phyloP scores from a whole-genome alignment of 306 rosid species.

The Albizia julibrissin region DNA sequence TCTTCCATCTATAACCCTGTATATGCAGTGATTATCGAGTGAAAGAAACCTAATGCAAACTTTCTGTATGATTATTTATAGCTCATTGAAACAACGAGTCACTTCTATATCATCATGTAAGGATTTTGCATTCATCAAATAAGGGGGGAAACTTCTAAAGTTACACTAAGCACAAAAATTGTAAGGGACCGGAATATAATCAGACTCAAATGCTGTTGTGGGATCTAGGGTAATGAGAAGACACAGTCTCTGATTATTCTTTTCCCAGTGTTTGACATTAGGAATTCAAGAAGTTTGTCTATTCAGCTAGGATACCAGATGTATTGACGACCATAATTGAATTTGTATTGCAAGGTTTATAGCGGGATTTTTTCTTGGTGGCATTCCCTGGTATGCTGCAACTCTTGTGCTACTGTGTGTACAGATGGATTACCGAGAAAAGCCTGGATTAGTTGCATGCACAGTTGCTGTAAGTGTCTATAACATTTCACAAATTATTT shows the following conservation, averaged over 20 bases:
- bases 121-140: background rate
- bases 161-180: background rate
- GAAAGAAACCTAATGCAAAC: background rate
- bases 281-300: background rate
- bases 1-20: background rate
- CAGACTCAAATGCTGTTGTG: background rate
- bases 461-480: constrained; percentile 68
- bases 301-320: background rate
- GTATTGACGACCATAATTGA: background rate
- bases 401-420: constrained; percentile 58
- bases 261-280: background rate
- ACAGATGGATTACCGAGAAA: constrained; percentile 74
- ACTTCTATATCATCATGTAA: background rate
- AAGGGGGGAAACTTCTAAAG: background rate
- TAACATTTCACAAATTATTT: background rate
- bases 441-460: constrained; percentile 87
- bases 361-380: constrained; percentile 74
- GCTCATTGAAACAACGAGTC: background rate
- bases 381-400: constrained; percentile 83
- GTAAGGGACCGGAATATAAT: background rate
- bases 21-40: background rate
- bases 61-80: background rate
- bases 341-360: constrained; percentile 60
- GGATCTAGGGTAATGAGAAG: constrained; percentile 4
- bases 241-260: background rate